A percentile compares a stretch with the other conserved stretches of the same genome.
These are phyloP conservation scores for Penicillium italicum DNA, from an alignment of 2,329 filamentous ascomycete species.

Conservation along the genomic window DNA sequence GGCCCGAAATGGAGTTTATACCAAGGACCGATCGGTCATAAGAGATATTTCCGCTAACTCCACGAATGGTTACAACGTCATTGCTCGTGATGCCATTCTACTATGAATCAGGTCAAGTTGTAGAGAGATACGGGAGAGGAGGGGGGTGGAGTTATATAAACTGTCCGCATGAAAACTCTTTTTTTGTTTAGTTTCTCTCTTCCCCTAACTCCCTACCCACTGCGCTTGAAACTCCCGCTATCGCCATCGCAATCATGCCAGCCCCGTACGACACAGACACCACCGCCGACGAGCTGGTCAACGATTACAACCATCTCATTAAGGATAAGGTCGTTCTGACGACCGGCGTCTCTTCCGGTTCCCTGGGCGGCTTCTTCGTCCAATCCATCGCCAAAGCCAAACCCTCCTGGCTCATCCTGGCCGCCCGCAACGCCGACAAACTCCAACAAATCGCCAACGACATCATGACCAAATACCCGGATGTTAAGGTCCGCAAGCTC, in stretches of 20 bases:
- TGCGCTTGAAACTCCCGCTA: neutral
- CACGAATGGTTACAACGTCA: neutral
- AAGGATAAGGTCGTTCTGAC: slow-evolving; percentile 38
- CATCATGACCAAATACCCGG: slow-evolving; percentile 19
- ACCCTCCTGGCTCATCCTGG: slow-evolving; percentile 39
- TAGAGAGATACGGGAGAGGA: too few species aligned
- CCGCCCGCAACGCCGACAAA: slow-evolving; percentile 37
- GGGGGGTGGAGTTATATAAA: neutral
- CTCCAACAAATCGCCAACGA: slow-evolving; percentile 28
- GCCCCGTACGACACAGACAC: slow-evolving; percentile 14
- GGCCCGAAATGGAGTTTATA: neutral
- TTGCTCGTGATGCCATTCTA: neutral
- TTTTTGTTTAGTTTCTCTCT: neutral
- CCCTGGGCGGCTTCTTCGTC: slow-evolving; percentile 37
- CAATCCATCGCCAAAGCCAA: slow-evolving; percentile 34
- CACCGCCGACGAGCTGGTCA: slow-evolving; percentile 21
- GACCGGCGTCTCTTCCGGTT: slow-evolving; percentile 40
- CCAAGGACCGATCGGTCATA: neutral
- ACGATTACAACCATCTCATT: slow-evolving; percentile 19
- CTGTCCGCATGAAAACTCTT: neutral
- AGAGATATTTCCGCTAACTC: neutral
- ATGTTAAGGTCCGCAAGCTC: slow-evolving; percentile 19
- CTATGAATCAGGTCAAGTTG: neutral
- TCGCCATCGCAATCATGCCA: slow-evolving; percentile 1
- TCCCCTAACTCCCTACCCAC: neutral